phyloP scores from a whole-genome alignment of 2,329 filamentous ascomycete species.

The Emydomyces testavorans region DNA sequence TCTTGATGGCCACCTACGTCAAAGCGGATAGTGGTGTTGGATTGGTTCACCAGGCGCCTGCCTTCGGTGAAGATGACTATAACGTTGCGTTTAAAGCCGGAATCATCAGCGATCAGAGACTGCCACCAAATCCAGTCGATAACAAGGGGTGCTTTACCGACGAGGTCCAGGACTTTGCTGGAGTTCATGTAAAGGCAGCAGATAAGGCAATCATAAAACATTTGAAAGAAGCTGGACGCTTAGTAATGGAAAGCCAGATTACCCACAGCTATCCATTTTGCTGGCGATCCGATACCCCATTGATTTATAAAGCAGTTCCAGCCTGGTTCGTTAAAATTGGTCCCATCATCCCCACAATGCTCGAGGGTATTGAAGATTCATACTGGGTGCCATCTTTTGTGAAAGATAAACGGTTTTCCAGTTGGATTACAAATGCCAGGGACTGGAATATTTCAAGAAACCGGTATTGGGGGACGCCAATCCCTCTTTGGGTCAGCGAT shows the following conservation, averaged over 20 bases:
- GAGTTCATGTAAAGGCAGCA: conserved; percentile 80
- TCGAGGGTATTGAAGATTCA: conserved; percentile 78
- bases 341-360: conserved; percentile 71
- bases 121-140: conserved; percentile 85
- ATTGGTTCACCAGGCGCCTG: conserved; percentile 85
- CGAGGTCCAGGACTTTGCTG: conserved; percentile 67
- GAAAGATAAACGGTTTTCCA: conserved; percentile 81
- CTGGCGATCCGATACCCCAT: conserved; percentile 83
- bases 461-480: conserved; percentile 88
- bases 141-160: conserved; percentile 68
- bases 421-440: conserved; percentile 80
- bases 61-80: conserved; percentile 95
- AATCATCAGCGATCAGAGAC: conserved; percentile 61
- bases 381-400: conserved; percentile 88
- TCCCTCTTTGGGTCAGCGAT: conserved; percentile 84
- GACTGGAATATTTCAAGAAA: conserved; percentile 96
- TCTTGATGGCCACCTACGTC: conserved; percentile 75
- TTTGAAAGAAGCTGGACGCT: conserved; percentile 61
- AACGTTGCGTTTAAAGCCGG: conserved; percentile 64
- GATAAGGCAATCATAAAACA: conserved; percentile 90
- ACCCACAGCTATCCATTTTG: conserved; percentile 91
- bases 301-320: conserved; percentile 84
- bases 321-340: conserved; percentile 91
- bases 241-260: conserved; percentile 77
- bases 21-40: conserved; percentile 83